phyloP scores from a whole-genome alignment of 2,329 filamentous ascomycete genomes.

The Aspergillus chevalieri region DNA sequence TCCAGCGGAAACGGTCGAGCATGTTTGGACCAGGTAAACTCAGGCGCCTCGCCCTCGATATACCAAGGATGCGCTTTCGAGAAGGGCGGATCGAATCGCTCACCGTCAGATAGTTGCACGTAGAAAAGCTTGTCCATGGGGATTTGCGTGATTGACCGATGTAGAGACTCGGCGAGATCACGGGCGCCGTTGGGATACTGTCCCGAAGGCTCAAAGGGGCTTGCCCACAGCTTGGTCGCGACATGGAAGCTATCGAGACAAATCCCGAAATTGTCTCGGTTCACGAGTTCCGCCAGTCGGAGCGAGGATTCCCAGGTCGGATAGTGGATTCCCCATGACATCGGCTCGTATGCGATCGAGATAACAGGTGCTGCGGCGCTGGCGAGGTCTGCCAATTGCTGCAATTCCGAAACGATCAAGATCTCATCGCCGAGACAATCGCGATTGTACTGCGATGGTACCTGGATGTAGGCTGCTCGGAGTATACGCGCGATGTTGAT shows the following conservation, averaged over 20 bases:
- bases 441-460: constrained; percentile 23
- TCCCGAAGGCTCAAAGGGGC: constrained; percentile 18
- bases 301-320: constrained; percentile 30
- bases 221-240: constrained; percentile 27
- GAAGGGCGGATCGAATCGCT: constrained; percentile 26
- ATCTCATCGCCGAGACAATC: constrained; percentile 21
- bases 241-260: constrained; percentile 36
- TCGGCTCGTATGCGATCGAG: constrained; percentile 30
- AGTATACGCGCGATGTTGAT: constrained; percentile 21
- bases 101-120: constrained; percentile 32
- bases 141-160: constrained; percentile 11
- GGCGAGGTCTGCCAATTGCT: constrained; percentile 24
- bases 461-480: constrained; percentile 23
- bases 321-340: constrained; percentile 28
- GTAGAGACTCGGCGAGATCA: constrained; percentile 18
- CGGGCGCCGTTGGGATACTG: constrained; percentile 15
- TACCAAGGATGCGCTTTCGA: constrained; percentile 25
- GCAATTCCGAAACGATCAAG: constrained; percentile 25
- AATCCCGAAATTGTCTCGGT: constrained; percentile 31
- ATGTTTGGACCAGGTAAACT: constrained; percentile 26
- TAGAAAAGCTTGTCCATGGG: constrained; percentile 29
- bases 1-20: constrained; percentile 28
- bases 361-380: constrained; percentile 14
- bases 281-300: constrained; percentile 19
- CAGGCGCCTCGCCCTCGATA: constrained; percentile 19